These are phyloP conservation scores for Sanghuangporus weigelae DNA, from an alignment of 1,284 basidiomycete genomes.

Conservation along the genomic window DNA sequence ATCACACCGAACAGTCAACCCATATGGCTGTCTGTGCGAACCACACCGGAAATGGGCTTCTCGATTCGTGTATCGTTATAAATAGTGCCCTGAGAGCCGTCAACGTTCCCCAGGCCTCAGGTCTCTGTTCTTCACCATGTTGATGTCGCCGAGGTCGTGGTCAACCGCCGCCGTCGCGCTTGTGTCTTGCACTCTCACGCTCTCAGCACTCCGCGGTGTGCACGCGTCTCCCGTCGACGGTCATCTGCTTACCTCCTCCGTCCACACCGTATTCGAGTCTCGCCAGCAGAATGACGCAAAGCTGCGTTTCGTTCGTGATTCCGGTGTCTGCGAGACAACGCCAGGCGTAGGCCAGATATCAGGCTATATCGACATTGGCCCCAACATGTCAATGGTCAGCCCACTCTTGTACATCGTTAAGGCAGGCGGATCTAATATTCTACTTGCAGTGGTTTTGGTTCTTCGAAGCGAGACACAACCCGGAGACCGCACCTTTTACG, in stretches of 20 bases:
- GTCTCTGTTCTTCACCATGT: not conserved
- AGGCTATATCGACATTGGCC: constrained; percentile 58
- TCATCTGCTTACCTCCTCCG: not conserved
- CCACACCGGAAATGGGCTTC: too few species aligned
- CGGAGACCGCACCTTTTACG: constrained; percentile 60
- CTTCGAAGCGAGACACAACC: constrained; percentile 54
- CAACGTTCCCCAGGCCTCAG: too few species aligned
- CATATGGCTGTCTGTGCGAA: too few species aligned
- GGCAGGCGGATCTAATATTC: constrained; percentile 3
- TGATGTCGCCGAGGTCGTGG: not conserved
- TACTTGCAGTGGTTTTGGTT: constrained; percentile 63
- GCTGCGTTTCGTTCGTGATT: constrained; percentile 54
- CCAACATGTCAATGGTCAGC: constrained; percentile 55
- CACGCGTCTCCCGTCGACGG: not conserved
- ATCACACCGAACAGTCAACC: too few species aligned
- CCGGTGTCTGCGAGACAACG: constrained; percentile 70
- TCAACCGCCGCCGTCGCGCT: not conserved
- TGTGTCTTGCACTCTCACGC: not conserved
- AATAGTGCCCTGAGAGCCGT: too few species aligned
- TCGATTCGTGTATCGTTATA: too few species aligned
- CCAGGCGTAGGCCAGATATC: constrained; percentile 63
- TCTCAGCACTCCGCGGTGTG: not conserved
- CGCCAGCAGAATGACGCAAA: constrained; percentile 20
- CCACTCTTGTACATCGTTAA: not conserved
- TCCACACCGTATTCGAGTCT: constrained; percentile 16